Percentiles rank a stretch among this genome's conserved stretches.
These are phyloP conservation scores for Raddia distichophylla DNA, from an alignment of 176 grass and related monocot species.

Conservation along the genomic window DNA sequence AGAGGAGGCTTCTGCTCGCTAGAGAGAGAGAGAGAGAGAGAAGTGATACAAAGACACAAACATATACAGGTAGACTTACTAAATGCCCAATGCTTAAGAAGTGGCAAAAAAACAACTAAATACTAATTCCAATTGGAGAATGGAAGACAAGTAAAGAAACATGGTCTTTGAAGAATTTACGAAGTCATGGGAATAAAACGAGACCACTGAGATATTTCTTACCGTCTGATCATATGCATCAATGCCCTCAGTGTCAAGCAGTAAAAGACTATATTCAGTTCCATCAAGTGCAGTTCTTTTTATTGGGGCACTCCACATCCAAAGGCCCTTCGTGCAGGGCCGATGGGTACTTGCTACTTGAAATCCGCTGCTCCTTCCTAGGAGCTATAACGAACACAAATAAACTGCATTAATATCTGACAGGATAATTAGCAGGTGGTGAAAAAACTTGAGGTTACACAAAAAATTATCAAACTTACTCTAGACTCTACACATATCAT, in stretches of 20 bases:
- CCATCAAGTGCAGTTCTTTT: constrained; percentile 74
- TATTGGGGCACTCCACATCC: constrained; percentile 87
- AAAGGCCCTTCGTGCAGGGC: constrained; percentile 89
- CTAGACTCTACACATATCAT: neutral
- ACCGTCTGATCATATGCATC: constrained; percentile 88
- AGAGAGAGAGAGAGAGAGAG: neutral
- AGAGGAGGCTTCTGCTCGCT: too few relatives aligned
- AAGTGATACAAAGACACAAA: neutral
- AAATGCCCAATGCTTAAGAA: neutral
- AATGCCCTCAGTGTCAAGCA: constrained; percentile 84
- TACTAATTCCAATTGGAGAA: neutral
- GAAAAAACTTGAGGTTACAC: neutral
- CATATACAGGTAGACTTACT: neutral
- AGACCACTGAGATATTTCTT: constrained; percentile 17
- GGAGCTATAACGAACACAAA: constrained; percentile 46
- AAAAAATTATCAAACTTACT: neutral
- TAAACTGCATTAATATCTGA: constrained; percentile 8
- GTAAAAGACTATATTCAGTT: constrained; percentile 75
- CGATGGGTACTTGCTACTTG: constrained; percentile 78
- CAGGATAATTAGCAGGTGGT: neutral
- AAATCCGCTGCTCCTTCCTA: constrained; percentile 81
- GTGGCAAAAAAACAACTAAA: constrained; percentile 7
- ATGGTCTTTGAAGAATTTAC: neutral
- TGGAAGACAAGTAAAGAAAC: neutral
- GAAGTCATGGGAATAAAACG: constrained; percentile 13